Evolutionary conservation across 2,329 filamentous ascomycete species (phyloP).

Genomic region (Neoarthrinium moseri): DNA sequence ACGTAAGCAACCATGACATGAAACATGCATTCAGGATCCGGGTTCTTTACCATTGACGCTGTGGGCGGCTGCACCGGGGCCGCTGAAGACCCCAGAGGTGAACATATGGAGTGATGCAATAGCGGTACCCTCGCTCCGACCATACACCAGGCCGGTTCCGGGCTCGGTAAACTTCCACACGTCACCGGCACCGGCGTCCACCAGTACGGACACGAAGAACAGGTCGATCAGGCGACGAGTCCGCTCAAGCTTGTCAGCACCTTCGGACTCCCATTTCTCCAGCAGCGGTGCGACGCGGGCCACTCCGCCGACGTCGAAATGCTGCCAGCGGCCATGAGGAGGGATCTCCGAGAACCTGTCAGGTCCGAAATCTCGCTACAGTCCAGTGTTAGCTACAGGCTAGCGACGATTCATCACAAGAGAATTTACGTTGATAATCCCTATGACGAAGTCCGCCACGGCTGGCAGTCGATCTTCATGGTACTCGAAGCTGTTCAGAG

Average conservation of each 20-base stretch:
- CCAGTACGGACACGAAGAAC: conserved; percentile 59
- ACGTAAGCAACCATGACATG: conserved; percentile 4
- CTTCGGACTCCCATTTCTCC: conserved; percentile 37
- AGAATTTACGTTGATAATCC: conserved; percentile 38
- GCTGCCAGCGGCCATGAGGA: conserved; percentile 60
- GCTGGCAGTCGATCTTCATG: conserved; percentile 34
- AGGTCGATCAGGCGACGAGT: conserved; percentile 57
- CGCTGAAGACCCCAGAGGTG: conserved; percentile 13
- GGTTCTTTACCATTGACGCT: conserved; percentile 12
- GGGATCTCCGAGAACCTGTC: conserved; percentile 45
- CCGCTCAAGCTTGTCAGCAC: conserved; percentile 42
- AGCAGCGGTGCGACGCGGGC: conserved; percentile 46
- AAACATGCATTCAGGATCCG: too few species aligned
- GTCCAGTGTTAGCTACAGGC: not conserved
- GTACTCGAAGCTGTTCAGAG: conserved; percentile 41
- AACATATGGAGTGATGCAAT: conserved; percentile 63
- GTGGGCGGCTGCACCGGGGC: not conserved
- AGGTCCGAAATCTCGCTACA: conserved; percentile 52
- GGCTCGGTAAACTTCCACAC: conserved; percentile 45
- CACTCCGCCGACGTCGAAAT: conserved; percentile 57
- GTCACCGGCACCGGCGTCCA: conserved; percentile 55
- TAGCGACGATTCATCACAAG: not conserved
- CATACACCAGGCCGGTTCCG: conserved; percentile 79
- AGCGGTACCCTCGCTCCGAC: conserved; percentile 84
- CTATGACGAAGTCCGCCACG: conserved; percentile 40